Evolutionary conservation across 768 basidiomycete genomes (phyloP), one percentile per base, ranked within the genome.

Genomic region (Panus rudis): DNA sequence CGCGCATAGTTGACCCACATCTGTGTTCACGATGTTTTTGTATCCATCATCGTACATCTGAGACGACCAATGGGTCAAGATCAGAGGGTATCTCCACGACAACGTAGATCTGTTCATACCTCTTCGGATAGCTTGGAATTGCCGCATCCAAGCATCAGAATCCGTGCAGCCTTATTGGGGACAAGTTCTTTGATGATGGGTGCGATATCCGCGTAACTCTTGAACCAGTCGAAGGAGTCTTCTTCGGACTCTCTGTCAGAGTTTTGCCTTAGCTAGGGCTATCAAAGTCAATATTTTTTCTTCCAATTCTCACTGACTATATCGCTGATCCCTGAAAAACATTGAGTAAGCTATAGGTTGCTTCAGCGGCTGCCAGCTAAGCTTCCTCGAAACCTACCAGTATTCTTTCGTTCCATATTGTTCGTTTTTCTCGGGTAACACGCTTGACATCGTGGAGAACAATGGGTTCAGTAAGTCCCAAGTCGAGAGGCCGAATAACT

Each of bases 31-130:
- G 39, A 92, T 84, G 47, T 83, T 79, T 50, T 67, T 75, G 62
- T 89, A 92, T 2, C 87, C 87, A 51, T 88, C 86, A 47, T 89
- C 82, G 70, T 84, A 91, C 86, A 92, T 86, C 83, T 90, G 22
- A 20, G 14, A 24, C 14, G 11, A 6, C 41, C 10, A 48, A 37
- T 12, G n/a, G 6, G 4, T 14, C 33, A 8, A 26, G 21, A 22
- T 16, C 19, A 6, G 17, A 20, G 13, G 19, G 14, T 26, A 16
- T 19, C 4, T 25, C 21, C 20, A 21, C 16, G 16, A 10, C 5
- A 23, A 4, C 11, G 28, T 30, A 17, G 26, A 3, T 8, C 25
- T 27, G 14, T n/a, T 60, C 70, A 17, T 49, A 87, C 86, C 46
- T 89, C 79, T 63, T 88, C 80, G 8, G 86, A 86, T 30, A 91